A percentile compares a stretch with the other conserved stretches of the same genome.
Evolutionary conservation across 345 rosid species (phyloP).

Genomic region (Sisymbrium altissimum): DNA sequence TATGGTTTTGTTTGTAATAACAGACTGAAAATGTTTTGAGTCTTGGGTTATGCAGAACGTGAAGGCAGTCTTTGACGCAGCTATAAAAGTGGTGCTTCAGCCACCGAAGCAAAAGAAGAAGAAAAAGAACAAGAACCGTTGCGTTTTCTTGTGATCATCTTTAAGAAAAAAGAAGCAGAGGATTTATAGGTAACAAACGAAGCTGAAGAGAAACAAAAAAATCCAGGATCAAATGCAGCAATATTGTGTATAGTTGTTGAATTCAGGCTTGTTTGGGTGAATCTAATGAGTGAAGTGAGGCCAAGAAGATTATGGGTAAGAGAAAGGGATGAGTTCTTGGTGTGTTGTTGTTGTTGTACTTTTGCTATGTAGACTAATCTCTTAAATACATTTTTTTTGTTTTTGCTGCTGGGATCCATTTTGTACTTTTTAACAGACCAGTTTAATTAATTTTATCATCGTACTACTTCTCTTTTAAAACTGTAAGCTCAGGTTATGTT

Average conservation of each 20-base stretch:
- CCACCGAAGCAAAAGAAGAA: conserved; percentile 89
- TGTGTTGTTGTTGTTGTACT: conserved; percentile 19
- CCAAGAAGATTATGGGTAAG: conserved; percentile 5
- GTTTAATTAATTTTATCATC: conserved; percentile 6
- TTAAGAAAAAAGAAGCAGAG: neutral
- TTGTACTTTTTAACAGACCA: conserved; percentile 27
- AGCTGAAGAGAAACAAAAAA: neutral
- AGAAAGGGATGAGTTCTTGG: conserved; percentile 18
- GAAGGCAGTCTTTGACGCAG: conserved; percentile 83
- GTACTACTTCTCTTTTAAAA: neutral
- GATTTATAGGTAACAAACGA: conserved; percentile 19
- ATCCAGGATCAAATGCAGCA: conserved; percentile 16
- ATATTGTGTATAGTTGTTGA: conserved; percentile 26
- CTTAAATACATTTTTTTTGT: neutral
- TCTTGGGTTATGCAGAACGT: conserved; percentile 54
- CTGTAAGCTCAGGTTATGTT: neutral
- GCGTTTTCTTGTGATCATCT: conserved; percentile 35
- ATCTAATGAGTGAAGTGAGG: conserved; percentile 28
- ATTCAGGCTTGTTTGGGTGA: conserved; percentile 3
- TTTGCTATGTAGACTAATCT: conserved; percentile 33
- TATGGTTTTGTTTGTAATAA: neutral
- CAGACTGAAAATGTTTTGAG: neutral
- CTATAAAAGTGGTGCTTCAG: conserved; percentile 86
- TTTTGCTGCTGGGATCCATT: conserved; percentile 4
- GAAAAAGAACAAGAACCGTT: conserved; percentile 47